Evolutionary conservation across 2,329 filamentous ascomycete species (phyloP), one percentile per base, ranked within the genome.

Genomic region (Hypocrella siamensis): DNA sequence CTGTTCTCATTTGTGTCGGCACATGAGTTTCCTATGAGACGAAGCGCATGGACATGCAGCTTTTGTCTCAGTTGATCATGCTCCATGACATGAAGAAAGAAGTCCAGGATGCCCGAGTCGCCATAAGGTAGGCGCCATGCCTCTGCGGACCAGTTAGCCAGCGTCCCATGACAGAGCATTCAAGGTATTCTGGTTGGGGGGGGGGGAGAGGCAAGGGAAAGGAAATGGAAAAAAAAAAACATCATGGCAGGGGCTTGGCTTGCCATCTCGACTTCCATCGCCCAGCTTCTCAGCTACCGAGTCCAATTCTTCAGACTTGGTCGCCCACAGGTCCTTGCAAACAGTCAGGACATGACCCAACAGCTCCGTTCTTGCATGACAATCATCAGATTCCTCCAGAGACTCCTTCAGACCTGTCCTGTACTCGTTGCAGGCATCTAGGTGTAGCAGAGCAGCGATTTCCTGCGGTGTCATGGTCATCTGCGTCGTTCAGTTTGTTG

Each of bases 1-100:
- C 73, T 60, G 41, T 77, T 78, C 37, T 69, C 63, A 44, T 78
- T 70, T 40, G 66, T 68, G 40, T 77, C 72, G 15, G 72, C 73
- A 38, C 69, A 75, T 8, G 67, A 67, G 45, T 78, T 78, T 11
- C 72, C 73, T 12, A 72, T 57, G 15, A 75, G 48, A 17, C 73
- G 66, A 12, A 77, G 52, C 6, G 62, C 51, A 34, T 76, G 71
- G 6, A 68, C 54, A 28, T 60, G 59, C n/a, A 75, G 52, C 1
- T 54, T 44, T 19, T 57, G 53, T 8, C 50, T 49, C 22, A 65
- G 39, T 2, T 46, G 51, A 4, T 57, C 48, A 1, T 47, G 44
- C 5, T 51, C 49, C 7, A 73, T 45, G 10, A 69, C 42, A 9
- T 53, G 47, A 12, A 74, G 54, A 41, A 72, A 70, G 49, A 73